Conservation (phyloP, 306 rosid species). For the Medicago ruthenica region DNA sequence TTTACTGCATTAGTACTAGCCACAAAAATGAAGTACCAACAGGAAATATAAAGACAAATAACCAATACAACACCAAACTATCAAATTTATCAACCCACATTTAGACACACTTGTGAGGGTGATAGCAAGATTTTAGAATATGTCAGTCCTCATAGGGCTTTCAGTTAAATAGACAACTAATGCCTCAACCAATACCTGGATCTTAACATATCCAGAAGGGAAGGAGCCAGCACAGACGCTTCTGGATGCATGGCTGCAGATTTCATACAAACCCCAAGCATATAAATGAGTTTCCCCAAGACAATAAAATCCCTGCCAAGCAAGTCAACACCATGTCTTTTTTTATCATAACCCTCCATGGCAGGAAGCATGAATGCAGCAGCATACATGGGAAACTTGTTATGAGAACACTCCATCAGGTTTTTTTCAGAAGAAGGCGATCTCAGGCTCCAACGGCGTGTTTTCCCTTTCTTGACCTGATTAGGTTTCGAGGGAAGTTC, state of each 20-base stretch:
- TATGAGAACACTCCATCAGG: constrained; percentile 72
- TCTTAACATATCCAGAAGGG: constrained; percentile 83
- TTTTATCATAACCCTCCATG: constrained; percentile 93
- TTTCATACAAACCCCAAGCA: constrained; percentile 96
- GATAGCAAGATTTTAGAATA: constrained; percentile 25
- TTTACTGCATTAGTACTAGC: constrained; percentile 35
- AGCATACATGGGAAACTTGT: constrained; percentile 91
- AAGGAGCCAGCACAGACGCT: constrained; percentile 78
- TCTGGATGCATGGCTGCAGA: constrained; percentile 96
- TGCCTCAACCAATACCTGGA: constrained; percentile 65
- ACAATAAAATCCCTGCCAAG: constrained; percentile 90
- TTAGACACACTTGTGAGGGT: background rate
- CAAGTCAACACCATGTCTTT: constrained; percentile 91
- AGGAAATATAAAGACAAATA: constrained; percentile 31
- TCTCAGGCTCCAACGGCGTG: constrained; percentile 78
- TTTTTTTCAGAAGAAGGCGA: constrained; percentile 50
- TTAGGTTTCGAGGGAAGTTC: constrained; percentile 74
- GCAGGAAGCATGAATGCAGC: constrained; percentile 99
- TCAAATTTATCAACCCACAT: constrained; percentile 21
- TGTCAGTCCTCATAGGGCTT: constrained; percentile 23
- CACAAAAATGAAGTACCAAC: constrained; percentile 13
- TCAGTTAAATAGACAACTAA: constrained; percentile 33
- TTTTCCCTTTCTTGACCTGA: constrained; percentile 79
- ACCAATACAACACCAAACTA: constrained; percentile 12
- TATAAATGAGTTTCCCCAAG: constrained; percentile 82